A percentile compares a stretch with the other conserved stretches of the same genome.
These are phyloP conservation scores for Elsinoe ampelina DNA, from an alignment of 2,329 filamentous ascomycete genomes.

Conservation along the genomic window DNA sequence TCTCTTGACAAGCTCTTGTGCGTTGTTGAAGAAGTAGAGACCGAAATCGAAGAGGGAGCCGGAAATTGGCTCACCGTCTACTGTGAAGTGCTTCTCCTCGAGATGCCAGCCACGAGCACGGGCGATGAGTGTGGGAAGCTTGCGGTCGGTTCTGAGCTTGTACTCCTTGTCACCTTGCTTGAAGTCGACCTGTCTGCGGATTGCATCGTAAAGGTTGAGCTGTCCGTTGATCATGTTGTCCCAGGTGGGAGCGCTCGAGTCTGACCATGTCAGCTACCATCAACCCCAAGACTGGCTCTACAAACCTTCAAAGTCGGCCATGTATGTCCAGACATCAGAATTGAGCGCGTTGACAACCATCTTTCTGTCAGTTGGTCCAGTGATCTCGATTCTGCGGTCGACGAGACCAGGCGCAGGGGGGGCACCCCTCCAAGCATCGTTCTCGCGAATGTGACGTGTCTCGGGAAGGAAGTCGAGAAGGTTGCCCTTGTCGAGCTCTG, in stretches of 20 bases:
- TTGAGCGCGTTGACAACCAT: constrained; percentile 99
- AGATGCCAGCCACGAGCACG: constrained; percentile 96
- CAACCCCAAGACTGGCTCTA: constrained; percentile 7
- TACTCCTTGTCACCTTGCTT: constrained; percentile 93
- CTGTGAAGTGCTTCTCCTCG: constrained; percentile 94
- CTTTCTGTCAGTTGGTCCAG: constrained; percentile 92
- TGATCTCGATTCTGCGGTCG: constrained; percentile 93
- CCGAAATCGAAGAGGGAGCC: constrained; percentile 93
- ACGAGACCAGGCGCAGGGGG: constrained; percentile 84
- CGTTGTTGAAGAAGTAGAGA: constrained; percentile 99
- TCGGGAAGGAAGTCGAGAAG: constrained; percentile 92
- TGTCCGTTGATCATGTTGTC: constrained; percentile 99
- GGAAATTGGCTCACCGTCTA: constrained; percentile 91
- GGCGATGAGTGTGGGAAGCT: constrained; percentile 81
- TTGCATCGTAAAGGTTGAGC: constrained; percentile 93
- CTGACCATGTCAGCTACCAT: constrained; percentile 37
- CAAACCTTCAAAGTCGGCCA: constrained; percentile 96
- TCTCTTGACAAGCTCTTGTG: constrained; percentile 71
- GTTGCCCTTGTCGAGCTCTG: constrained; percentile 81
- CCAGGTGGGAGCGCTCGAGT: constrained; percentile 94
- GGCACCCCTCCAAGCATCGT: constrained; percentile 87
- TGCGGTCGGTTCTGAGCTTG: constrained; percentile 86
- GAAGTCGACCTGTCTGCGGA: constrained; percentile 90
- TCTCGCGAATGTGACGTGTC: constrained; percentile 90
- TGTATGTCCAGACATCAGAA: constrained; percentile 94